Conservation (phyloP, 73 alveolate genomes). For the Stentor coeruleus region DNA sequence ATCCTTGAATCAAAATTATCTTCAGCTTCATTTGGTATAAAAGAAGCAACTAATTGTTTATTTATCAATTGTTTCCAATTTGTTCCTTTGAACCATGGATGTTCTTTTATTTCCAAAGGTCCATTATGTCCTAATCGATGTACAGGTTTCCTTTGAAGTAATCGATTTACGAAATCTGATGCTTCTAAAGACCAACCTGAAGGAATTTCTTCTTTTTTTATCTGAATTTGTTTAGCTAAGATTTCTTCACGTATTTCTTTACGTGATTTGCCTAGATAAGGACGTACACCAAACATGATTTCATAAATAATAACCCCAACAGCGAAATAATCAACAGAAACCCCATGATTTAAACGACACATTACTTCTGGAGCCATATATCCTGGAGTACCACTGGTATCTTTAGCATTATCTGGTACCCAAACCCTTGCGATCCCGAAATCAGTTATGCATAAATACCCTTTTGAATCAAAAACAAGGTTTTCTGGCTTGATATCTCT, state of each 20-base stretch:
- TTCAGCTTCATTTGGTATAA: conserved; percentile 49
- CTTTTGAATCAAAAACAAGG: conserved; percentile 67
- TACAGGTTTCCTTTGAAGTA: conserved; percentile 55
- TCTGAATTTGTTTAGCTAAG: conserved; percentile 52
- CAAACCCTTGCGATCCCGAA: conserved; percentile 75
- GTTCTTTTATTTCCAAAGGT: conserved; percentile 60
- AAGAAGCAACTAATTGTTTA: conserved; percentile 46
- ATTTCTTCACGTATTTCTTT: conserved; percentile 75
- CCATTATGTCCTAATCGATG: conserved; percentile 68
- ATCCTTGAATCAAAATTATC: too few species aligned
- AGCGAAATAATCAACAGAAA: too few species aligned
- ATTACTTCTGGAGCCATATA: conserved; percentile 89
- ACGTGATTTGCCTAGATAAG: conserved; percentile 78
- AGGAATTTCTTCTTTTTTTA: conserved; percentile 73
- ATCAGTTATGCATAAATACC: conserved; percentile 75
- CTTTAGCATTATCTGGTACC: conserved; percentile 68
- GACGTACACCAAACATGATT: too few species aligned
- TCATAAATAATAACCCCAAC: too few species aligned
- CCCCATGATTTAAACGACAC: conserved; percentile 75
- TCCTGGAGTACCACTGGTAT: conserved; percentile 93
- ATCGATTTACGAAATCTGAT: conserved; percentile 75
- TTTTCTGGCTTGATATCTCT: conserved; percentile 90
- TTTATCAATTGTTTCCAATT: conserved; percentile 71
- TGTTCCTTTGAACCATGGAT: conserved; percentile 65
- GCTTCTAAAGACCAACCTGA: conserved; percentile 94